Percentiles rank a stretch among this genome's conserved stretches.
phyloP scores from a whole-genome alignment of 768 basidiomycete genomes.

The Lentinus tigrinus region DNA sequence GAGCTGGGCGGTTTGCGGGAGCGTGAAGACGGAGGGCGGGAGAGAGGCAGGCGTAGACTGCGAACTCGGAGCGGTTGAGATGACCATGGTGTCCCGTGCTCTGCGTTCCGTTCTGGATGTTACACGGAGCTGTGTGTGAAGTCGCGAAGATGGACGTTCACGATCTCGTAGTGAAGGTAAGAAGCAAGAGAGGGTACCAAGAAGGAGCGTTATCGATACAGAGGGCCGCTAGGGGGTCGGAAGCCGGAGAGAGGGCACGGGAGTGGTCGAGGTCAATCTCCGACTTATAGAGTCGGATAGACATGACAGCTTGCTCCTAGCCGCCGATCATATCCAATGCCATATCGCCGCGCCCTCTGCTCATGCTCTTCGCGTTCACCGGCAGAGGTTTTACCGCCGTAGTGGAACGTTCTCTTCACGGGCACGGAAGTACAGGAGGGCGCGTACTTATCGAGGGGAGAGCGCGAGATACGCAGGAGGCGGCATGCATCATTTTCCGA shows the following conservation, averaged over 20 bases:
- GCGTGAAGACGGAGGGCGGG: slow-evolving; percentile 82
- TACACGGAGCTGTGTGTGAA: not conserved
- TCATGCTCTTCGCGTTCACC: not conserved
- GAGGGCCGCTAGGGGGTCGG: not conserved
- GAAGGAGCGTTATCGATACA: not conserved
- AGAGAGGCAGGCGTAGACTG: slow-evolving; percentile 41
- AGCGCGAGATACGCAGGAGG: no score
- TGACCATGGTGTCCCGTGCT: slow-evolving; percentile 13
- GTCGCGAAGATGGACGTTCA: not conserved
- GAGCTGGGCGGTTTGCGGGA: slow-evolving; percentile 89
- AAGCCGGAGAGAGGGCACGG: not conserved
- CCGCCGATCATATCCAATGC: not conserved
- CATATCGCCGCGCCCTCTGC: not conserved
- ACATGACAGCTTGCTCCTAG: not conserved
- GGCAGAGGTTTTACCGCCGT: no score
- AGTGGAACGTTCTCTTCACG: no score
- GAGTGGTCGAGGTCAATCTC: not conserved
- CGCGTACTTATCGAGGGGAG: no score
- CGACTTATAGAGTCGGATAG: no score
- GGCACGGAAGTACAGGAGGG: no score
- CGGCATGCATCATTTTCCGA: no score
- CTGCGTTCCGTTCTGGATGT: not conserved
- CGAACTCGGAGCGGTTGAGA: slow-evolving; percentile 28
- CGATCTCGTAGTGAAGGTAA: no score
- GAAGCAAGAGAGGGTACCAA: not conserved